Conservation (phyloP, 139 green algal genomes). For the Mesostigma viride region DNA sequence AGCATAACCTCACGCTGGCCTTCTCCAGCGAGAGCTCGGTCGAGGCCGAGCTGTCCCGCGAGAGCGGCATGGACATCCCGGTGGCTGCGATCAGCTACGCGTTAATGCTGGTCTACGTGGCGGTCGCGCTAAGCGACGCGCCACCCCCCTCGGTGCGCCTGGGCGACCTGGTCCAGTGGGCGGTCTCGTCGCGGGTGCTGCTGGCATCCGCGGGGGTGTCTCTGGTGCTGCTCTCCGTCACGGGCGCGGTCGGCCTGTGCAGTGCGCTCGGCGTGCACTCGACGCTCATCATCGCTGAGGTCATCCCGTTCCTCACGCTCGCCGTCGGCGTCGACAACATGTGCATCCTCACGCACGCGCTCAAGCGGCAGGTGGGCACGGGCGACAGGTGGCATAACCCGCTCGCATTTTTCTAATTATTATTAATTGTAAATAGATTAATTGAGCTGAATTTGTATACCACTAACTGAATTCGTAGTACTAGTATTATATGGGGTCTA, state of each 20-base stretch:
- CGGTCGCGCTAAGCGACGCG: constrained; percentile 49
- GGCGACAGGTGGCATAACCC: too few species aligned
- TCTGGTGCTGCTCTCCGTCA: constrained; percentile 59
- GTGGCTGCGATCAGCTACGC: constrained; percentile 17
- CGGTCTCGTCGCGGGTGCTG: constrained; percentile 24
- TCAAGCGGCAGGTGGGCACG: constrained; percentile 51
- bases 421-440: too few species aligned
- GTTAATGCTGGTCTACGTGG: constrained; percentile 48
- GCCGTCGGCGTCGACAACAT: constrained; percentile 84
- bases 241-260: constrained; percentile 41
- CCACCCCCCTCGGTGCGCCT: constrained; percentile 27
- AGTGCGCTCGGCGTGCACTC: constrained; percentile 34
- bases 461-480: too few species aligned
- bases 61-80: constrained; percentile 37
- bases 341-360: constrained; percentile 73
- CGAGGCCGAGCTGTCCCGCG: constrained; percentile 67
- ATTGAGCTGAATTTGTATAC: too few species aligned
- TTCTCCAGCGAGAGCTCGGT: constrained; percentile 71
- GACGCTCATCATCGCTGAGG: constrained; percentile 75
- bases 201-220: constrained; percentile 61
- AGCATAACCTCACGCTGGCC: constrained; percentile 46
- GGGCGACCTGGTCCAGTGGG: background rate
- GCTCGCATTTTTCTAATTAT: too few species aligned
- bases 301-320: constrained; percentile 85
- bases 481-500: too few species aligned